Base-by-base conservation (phyloP, 768 basidiomycete species). In the Pholiota molesta region DNA sequence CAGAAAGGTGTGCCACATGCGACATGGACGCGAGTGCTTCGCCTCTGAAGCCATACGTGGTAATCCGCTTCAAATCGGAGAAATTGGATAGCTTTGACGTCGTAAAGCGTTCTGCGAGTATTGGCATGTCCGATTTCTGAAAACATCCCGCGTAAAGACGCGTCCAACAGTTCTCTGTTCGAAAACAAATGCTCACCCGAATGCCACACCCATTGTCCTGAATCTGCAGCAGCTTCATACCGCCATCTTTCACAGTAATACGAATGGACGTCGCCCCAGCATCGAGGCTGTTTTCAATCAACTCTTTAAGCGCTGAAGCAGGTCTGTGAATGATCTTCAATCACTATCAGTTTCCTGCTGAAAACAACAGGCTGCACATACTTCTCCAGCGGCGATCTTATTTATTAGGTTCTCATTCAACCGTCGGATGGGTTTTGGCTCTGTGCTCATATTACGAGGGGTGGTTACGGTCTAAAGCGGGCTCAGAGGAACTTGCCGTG, bases 161-260 rank as follows among this genome's bases (percentile, higher is more conserved):
- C 28, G 49, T 47, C 31, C 33, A 8, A 35, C 11, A 9, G 33
- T 13, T 31, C 8, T 35, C 52, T 21, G 10, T 8, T 19, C 7
- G 45, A 29, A 28, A 19, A 42, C 8, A 1, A 52, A 59, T 31
- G 77, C 89, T 70, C 68, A 95, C 95, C 52, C 91, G 85, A 69
- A 99, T 98, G 2, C 97, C 97, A 74, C 87, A 92, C 0, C 97
- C 97, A 71, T 99, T 97, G 71, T 99, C 97, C 69, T 95, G 92
- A 56, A 99, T 96, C 75, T 97, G 94, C 39, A 99, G 83, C 16
- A 96, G 78, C 72, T 97, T 99, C 79, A 98, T 78, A 3, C 97
- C 97, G 1, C 97, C 97, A 65, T 99, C 97, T 75, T 97, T 98
- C 66, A 96, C 82, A 0, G 88, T 92, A 56, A 99, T 80, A 39